Percentiles rank a stretch among this genome's conserved stretches.
Conservation (phyloP, 345 rosid species). For the Brassica nigra region DNA sequence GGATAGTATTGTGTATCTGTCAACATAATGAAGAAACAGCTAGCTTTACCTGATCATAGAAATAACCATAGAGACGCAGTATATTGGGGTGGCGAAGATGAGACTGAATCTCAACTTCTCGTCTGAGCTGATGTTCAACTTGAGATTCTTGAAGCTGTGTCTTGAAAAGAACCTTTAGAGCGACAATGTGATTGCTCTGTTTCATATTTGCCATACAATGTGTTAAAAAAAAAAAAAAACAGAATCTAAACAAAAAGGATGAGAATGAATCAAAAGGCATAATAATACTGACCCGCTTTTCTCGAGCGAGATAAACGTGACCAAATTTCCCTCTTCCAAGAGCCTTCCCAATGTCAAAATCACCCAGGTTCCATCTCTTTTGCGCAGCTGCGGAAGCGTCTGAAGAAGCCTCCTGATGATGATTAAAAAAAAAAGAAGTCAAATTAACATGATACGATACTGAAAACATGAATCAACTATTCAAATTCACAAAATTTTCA, state of each 20-base stretch:
- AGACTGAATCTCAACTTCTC: slow-evolving; percentile 98
- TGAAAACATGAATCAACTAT: not conserved
- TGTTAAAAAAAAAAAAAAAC: not conserved
- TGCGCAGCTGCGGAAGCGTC: slow-evolving; percentile 59
- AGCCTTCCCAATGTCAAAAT: slow-evolving; percentile 93
- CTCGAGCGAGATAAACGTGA: slow-evolving; percentile 91
- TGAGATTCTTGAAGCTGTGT: slow-evolving; percentile 94
- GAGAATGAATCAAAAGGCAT: not conserved
- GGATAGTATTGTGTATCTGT: too few relatives aligned
- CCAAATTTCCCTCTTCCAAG: slow-evolving; percentile 97
- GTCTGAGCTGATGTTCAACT: slow-evolving; percentile 93
- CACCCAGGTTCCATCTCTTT: slow-evolving; percentile 80
- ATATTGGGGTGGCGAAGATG: slow-evolving; percentile 93
- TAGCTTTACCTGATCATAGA: slow-evolving; percentile 79
- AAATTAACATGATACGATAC: not conserved
- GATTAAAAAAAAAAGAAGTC: not conserved
- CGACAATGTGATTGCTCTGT: slow-evolving; percentile 95
- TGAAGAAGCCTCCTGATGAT: slow-evolving; percentile 56
- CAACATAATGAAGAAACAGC: not conserved
- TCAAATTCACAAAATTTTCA: not conserved
- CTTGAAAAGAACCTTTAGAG: slow-evolving; percentile 92
- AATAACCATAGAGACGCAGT: slow-evolving; percentile 88
- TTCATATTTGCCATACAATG: not conserved
- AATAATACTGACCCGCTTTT: slow-evolving; percentile 62
- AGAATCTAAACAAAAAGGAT: not conserved